Evolutionary conservation across 1,284 basidiomycete genomes (phyloP).

Genomic region (Cryptococcus sp.): DNA sequence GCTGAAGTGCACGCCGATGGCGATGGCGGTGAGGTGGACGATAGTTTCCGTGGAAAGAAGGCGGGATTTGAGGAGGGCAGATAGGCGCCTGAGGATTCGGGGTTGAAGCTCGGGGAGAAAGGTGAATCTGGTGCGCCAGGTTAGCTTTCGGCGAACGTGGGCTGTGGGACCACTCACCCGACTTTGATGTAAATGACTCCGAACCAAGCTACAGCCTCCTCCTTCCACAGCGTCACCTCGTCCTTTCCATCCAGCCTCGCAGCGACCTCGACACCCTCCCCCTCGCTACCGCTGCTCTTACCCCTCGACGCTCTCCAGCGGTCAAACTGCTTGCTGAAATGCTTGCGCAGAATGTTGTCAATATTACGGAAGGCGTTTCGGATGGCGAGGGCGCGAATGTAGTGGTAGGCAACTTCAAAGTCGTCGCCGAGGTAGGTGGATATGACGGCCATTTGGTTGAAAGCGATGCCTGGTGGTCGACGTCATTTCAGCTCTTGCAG

Average conservation of each 20-base stretch:
- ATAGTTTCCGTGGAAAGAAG: conserved; percentile 73
- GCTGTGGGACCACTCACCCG: conserved; percentile 45
- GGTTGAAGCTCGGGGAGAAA: conserved; percentile 24
- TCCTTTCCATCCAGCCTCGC: conserved; percentile 16
- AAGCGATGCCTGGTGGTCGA: conserved; percentile 67
- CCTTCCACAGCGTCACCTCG: conserved; percentile 63
- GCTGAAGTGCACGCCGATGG: conserved; percentile 76
- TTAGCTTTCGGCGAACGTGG: neutral
- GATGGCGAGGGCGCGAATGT: conserved; percentile 88
- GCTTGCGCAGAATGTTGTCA: conserved; percentile 73
- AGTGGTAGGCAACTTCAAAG: conserved; percentile 77
- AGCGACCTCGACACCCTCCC: conserved; percentile 20
- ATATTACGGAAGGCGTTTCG: conserved; percentile 82
- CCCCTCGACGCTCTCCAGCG: conserved; percentile 34
- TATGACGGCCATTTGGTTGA: conserved; percentile 92
- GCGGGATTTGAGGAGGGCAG: conserved; percentile 61
- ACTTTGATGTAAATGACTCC: conserved; percentile 41
- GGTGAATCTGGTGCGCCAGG: conserved; percentile 38
- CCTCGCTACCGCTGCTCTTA: conserved; percentile 43
- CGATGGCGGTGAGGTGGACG: conserved; percentile 67
- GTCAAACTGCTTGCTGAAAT: conserved; percentile 64
- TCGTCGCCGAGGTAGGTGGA: conserved; percentile 76
- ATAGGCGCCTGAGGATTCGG: conserved; percentile 15
- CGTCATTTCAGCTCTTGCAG: neutral
- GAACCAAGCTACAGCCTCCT: conserved; percentile 64